Evolutionary conservation across 352 stramenopile genomes (phyloP), one percentile per base, ranked within the genome.

Genomic region (Pythium myriotylum): DNA sequence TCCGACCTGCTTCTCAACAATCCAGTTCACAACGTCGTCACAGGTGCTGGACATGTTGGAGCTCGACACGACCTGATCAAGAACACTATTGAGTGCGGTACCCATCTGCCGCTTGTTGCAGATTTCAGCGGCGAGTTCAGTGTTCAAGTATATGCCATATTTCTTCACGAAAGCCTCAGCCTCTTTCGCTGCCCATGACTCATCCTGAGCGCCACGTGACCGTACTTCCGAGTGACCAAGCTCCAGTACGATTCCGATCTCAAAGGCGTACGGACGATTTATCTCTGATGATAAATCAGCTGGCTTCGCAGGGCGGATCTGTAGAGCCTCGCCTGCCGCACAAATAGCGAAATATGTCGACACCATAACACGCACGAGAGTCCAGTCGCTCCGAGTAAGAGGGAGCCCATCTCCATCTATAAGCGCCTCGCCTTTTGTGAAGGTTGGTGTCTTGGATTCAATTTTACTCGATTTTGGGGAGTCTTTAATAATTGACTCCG

Each of bases 111-210:
- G 81, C 45, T 86, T 69, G 27, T 87, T 94, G 65, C 85, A 94
- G 0, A 93, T 73, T 64, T 94, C 78, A 35, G 85, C 84, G 19
- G 87, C 87, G 35, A 93, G 67, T 48, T 95, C 87, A 6, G 86
- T 79, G 51, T 92, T 91, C 46, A 95, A 67, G 57, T 95, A 95
- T 26, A 85, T 85, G 9, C 85, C 85, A 40, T 95, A 95, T 54
- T 91, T 93, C 49, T 63, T 70, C 24, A 94, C 72, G 54, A 94
- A 94, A 0, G 69, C 73, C 61, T 93, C 67, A 4, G 84, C 74
- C 62, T 91, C 82, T n/a, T 58, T 54, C 24, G 63, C 62, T 19
- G 70, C 74, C 73, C 75, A 87, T 12, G 52, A n/a, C 16, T 40
- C 19, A 27, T 16, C 22, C 19, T 13, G 42, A 17, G 26, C 23